These are phyloP conservation scores for Hypoxylon rickii DNA, from an alignment of 495 filamentous ascomycete species.

Conservation along the genomic window DNA sequence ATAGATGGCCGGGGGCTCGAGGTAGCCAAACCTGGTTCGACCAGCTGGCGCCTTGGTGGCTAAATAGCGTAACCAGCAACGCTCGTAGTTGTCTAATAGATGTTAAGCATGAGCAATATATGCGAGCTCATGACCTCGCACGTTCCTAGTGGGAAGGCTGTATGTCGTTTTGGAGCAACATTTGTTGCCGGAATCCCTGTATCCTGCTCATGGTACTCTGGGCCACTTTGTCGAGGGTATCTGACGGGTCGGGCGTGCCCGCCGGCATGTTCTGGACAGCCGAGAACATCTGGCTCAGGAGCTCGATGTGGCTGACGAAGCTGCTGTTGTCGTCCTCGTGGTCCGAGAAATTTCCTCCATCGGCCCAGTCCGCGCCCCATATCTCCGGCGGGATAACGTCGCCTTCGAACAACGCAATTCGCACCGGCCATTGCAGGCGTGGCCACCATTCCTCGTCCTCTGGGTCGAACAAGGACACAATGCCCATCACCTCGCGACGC, in stretches of 20 bases:
- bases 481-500: constrained; percentile 58
- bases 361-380: constrained; percentile 55
- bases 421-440: constrained; percentile 59
- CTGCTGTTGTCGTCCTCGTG: constrained; percentile 29
- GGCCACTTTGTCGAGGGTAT: constrained; percentile 8
- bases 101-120: no score
- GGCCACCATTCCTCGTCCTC: constrained; percentile 59
- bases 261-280: constrained; percentile 41
- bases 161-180: background rate
- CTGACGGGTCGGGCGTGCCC: constrained; percentile 19
- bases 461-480: constrained; percentile 54
- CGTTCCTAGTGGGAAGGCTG: constrained; percentile 1
- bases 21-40: no score
- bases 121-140: background rate
- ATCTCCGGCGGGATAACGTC: constrained; percentile 52
- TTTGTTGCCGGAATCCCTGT: background rate
- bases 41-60: no score
- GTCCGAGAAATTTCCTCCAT: constrained; percentile 43
- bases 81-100: no score
- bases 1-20: no score
- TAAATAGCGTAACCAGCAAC: no score
- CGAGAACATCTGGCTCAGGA: constrained; percentile 52
- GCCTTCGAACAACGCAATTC: constrained; percentile 53
- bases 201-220: background rate
- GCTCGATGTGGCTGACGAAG: constrained; percentile 53